phyloP scores from a whole-genome alignment of 192 early-diverging fungal genomes.

The Pilobolus umbonatus region DNA sequence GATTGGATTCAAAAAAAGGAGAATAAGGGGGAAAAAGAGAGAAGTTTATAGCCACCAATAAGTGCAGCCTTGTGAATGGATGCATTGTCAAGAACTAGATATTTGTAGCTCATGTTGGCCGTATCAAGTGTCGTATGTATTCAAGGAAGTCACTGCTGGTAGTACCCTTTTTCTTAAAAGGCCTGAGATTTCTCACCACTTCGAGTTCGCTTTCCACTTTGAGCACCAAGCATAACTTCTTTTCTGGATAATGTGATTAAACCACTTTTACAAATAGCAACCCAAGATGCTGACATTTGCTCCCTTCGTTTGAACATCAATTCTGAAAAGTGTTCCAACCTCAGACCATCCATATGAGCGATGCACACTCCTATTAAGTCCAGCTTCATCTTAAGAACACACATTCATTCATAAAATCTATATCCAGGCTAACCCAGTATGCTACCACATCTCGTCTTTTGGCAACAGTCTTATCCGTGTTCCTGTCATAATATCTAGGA shows the following conservation, averaged over 20 bases:
- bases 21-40: constrained; percentile 16
- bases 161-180: not conserved
- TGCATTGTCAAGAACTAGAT: constrained; percentile 19
- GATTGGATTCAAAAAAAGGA: constrained; percentile 19
- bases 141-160: not conserved
- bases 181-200: not conserved
- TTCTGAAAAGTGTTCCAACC: not conserved
- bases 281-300: constrained; percentile 5
- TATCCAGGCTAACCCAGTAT: not conserved
- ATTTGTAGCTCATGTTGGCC: constrained; percentile 2
- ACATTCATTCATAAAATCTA: constrained; percentile 15
- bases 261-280: constrained; percentile 15
- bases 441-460: not conserved
- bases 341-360: not conserved
- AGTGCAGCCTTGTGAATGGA: constrained; percentile 5
- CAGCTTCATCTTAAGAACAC: constrained; percentile 9
- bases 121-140: not conserved
- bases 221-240: not conserved
- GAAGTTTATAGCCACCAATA: constrained; percentile 2
- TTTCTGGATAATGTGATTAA: constrained; percentile 1
- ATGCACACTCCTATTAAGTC: constrained; percentile 5
- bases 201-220: not conserved
- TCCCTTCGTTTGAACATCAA: constrained; percentile 7
- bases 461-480: not conserved
- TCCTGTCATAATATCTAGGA: not conserved